Evolutionary conservation across 2,329 filamentous ascomycete genomes (phyloP), one percentile per base, ranked within the genome.

Genomic region (Penicillium glabrum): DNA sequence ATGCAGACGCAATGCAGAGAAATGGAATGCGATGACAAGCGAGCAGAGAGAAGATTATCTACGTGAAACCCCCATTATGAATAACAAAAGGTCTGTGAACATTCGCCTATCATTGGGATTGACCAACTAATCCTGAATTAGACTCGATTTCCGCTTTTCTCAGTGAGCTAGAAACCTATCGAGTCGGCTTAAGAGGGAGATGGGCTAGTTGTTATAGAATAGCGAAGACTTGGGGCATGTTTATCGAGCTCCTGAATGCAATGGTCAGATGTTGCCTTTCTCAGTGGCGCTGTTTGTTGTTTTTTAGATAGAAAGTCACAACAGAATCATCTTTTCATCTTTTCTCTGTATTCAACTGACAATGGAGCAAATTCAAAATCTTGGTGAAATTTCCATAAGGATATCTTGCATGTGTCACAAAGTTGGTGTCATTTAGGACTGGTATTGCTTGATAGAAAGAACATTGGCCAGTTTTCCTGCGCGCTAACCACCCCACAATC

Each of bases 81-180:
- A 74, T 37, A 78, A 78, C 55, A 78, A 78, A 61, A 78, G 84
- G 65, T 75, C 51, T 29, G 35, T 14, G 6, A 10, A 37, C 14
- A 41, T 11, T 2, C 8, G 11, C 24, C 48, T 29, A 10, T 3
- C 27, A 11, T 41, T 41, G 2, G n/a, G n/a, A 11, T 21, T 16
- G 14, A 53, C 14, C 33, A 27, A 31, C 56, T 65, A 41, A 57
- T 24, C 23, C 1, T 29, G 2, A 19, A 23, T 24, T 53, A 76
- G 72, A 63, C 58, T 76, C 21, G 74, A 76, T 49, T 76, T 76
- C 62, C 63, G 69, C 51, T 76, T 76, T 51, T 62, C 67, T 29
- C 65, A 73, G 51, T 74, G 65, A 47, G 11, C 7, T 37, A 37
- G 24, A 16, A 23, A 16, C 11, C 2, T 45, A 21, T 33, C 45